Evolutionary conservation across 1,284 basidiomycete species (phyloP), one percentile per base, ranked within the genome.

Genomic region (Ceraceosorus guamensis): DNA sequence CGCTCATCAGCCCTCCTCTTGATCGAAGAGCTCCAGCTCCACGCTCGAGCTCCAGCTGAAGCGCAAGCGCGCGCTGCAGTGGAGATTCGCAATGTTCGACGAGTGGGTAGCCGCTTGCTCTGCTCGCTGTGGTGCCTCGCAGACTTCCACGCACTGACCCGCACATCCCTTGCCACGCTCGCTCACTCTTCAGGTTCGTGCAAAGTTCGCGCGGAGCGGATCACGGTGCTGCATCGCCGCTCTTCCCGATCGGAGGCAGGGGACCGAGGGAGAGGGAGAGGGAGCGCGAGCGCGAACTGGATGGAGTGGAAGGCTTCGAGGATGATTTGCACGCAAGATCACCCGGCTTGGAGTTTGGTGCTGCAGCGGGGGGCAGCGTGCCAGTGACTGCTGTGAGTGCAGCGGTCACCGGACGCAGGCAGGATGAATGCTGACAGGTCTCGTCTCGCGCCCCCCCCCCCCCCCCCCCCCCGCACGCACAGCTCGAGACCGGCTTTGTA

Each of bases 401-500:
- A 14, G 6, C 10, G 6, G 14, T n/a, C 39, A 43, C 13, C 13
- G 41, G 41, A 43, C 41, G 41, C 13, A 13, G 41, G 41, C 41
- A 13, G 13, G 13, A 13, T 13, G 41, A 43, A 16, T 46, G 45
- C 45, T 46, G 3, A 46, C 45, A 24, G 13, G 7, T 8, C 24
- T 46, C 45, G 11, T 7, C 4, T 41, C 39, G 39, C 16, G 3
- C 16, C 39, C 11, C 39, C 10, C 39, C n/a, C 11, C 11, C 39
- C n/a, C n/a, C n/a, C n/a, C n/a, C n/a, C n/a, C 46, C 18, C 48
- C 7, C 24, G 8, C 50, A 52, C 24, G n/a, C 14, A 16, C 51
- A 58, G 56, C 52, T 71, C 55, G 70, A 72, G 57, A 72, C 70
- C 4, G 70, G 70, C 30, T 72, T 70, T 52, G 41, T 71, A 32